phyloP scores from a whole-genome alignment of 1,284 basidiomycete genomes.

The Anthracocystis walkeri region DNA sequence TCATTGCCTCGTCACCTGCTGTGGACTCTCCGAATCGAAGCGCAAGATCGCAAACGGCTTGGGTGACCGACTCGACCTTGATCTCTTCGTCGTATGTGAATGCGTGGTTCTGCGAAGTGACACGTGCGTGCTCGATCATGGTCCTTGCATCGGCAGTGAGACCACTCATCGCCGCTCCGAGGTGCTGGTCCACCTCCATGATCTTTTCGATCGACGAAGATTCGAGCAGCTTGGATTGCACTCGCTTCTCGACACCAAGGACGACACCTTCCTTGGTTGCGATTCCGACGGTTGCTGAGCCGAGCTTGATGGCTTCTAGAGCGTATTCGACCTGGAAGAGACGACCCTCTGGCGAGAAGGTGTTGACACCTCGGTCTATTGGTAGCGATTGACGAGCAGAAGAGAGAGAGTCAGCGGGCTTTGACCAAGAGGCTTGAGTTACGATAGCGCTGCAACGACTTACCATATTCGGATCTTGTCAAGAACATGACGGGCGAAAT shows the following conservation, averaged over 20 bases:
- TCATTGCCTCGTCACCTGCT: conserved; percentile 94
- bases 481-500: conserved; percentile 76
- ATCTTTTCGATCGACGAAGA: conserved; percentile 98
- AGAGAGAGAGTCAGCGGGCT: neutral
- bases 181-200: conserved; percentile 97
- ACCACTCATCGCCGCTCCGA: conserved; percentile 98
- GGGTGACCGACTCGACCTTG: conserved; percentile 84
- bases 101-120: conserved; percentile 88
- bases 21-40: conserved; percentile 98
- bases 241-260: conserved; percentile 97
- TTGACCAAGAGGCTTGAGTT: neutral
- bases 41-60: conserved; percentile 97
- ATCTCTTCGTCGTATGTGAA: conserved; percentile 98
- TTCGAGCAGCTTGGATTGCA: conserved; percentile 95
- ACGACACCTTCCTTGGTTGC: conserved; percentile 82
- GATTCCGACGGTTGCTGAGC: conserved; percentile 93
- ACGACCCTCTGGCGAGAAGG: conserved; percentile 97
- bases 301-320: conserved; percentile 76
- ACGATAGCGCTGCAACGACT: conserved; percentile 5
- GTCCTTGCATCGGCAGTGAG: conserved; percentile 97
- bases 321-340: conserved; percentile 98
- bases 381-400: conserved; percentile 2
- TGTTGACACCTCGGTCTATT: conserved; percentile 95
- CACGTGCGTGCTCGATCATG: conserved; percentile 99
- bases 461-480: conserved; percentile 92